Percentiles rank a stretch among this genome's conserved stretches.
Conservation (phyloP, 139 green algal species). For the Auxenochlorella pyrenoidosa region DNA sequence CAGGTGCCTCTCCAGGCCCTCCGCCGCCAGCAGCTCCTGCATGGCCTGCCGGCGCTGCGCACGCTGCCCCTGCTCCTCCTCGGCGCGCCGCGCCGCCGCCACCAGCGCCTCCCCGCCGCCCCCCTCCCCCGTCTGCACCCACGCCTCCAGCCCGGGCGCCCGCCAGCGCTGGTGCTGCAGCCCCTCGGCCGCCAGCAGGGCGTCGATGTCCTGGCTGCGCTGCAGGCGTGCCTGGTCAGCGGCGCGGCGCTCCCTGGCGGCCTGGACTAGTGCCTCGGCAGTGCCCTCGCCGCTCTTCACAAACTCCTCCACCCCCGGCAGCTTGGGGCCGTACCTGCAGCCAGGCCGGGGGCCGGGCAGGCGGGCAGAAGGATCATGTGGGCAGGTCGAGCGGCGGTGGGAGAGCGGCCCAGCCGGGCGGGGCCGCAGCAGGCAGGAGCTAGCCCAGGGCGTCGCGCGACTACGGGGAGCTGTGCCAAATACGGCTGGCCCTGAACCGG, state of each 20-base stretch:
- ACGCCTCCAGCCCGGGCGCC: background rate
- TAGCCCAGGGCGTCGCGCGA: no score
- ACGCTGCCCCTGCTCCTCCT: background rate
- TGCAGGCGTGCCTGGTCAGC: background rate
- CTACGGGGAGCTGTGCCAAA: no score
- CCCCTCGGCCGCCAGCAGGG: background rate
- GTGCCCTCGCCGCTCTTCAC: background rate
- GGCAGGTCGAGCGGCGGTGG: no score
- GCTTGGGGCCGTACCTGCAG: background rate
- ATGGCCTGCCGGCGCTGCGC: background rate
- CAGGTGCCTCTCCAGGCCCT: background rate
- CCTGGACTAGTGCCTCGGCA: background rate
- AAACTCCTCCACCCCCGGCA: background rate
- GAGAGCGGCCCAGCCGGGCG: no score
- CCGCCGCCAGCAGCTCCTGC: background rate
- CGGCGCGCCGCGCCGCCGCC: background rate
- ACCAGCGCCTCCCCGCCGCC: background rate
- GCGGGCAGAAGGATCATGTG: background rate
- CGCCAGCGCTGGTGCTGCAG: background rate
- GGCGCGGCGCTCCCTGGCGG: background rate
- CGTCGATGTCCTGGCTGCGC: background rate
- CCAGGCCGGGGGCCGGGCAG: no score
- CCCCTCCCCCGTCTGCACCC: background rate
- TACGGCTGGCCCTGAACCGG: no score
- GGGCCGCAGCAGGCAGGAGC: no score